phyloP scores from a whole-genome alignment of 768 basidiomycete genomes.

The Macrolepiota fuliginosa region DNA sequence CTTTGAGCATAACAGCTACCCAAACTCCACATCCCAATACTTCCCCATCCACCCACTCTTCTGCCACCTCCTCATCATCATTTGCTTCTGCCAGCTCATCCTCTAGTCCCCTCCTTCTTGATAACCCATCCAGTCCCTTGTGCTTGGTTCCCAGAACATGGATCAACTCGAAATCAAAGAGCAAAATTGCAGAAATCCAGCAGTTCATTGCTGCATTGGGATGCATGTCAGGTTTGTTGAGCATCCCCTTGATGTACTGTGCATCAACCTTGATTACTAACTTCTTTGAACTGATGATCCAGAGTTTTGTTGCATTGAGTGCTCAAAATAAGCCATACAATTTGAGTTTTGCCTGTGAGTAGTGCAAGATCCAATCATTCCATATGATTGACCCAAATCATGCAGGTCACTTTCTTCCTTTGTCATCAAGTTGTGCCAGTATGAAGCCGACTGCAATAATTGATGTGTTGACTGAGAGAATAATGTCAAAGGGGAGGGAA shows the following conservation, averaged over 20 bases:
- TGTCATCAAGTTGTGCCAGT: neutral
- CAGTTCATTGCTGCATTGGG: conserved; percentile 36
- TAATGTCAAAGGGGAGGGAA: conserved; percentile 7
- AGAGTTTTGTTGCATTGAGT: conserved; percentile 9
- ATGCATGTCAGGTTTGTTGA: conserved; percentile 35
- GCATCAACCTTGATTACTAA: conserved; percentile 37
- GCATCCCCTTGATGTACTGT: conserved; percentile 38
- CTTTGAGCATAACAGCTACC: too few relatives aligned
- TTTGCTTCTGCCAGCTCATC: conserved; percentile 16
- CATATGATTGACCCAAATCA: conserved; percentile 8
- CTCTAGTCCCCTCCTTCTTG: conserved; percentile 16
- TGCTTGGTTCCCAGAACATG: conserved; percentile 34
- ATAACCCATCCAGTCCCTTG: conserved; percentile 36
- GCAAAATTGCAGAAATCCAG: conserved; percentile 38
- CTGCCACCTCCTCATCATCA: conserved; percentile 19
- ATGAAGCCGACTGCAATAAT: conserved; percentile 9
- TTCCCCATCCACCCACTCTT: conserved; percentile 21
- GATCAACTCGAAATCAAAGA: conserved; percentile 33
- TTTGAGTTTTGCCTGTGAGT: conserved; percentile 20
- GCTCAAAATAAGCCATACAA: conserved; percentile 31
- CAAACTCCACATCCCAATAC: conserved; percentile 7
- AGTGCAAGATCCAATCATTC: neutral
- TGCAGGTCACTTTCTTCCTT: neutral
- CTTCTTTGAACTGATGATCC: conserved; percentile 20
- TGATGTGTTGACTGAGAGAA: conserved; percentile 4